Evolutionary conservation across 2,329 filamentous ascomycete genomes (phyloP).

Genomic region (Didymella sp.): DNA sequence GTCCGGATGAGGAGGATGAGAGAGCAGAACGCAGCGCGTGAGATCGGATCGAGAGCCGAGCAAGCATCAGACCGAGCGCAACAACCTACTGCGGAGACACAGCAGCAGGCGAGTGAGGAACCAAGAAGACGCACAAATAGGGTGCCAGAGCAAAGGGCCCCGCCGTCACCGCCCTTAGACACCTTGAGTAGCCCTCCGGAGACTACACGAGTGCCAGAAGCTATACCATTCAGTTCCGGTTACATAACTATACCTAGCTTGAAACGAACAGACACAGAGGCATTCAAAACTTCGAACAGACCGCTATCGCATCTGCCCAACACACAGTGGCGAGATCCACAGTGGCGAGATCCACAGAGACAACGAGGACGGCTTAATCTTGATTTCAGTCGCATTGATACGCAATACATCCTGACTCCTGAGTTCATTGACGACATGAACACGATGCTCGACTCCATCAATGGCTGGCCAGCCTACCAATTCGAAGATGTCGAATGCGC

Average conservation of each 20-base stretch:
- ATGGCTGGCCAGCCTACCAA: conserved; percentile 2
- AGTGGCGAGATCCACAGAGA: conserved; percentile 7
- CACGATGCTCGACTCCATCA: conserved; percentile 19
- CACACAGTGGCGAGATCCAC: conserved; percentile 2
- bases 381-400: conserved; percentile 12
- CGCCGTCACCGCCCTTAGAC: neutral
- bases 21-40: neutral
- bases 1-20: neutral
- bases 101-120: neutral
- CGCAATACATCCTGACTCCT: conserved; percentile 9
- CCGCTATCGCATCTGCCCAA: neutral
- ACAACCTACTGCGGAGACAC: neutral
- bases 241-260: neutral
- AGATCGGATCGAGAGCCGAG: neutral
- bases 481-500: conserved; percentile 6
- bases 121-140: neutral
- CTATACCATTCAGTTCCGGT: neutral
- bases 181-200: too few relatives aligned
- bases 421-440: conserved; percentile 22
- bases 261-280: neutral
- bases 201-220: neutral
- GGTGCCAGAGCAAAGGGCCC: neutral
- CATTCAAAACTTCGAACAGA: neutral
- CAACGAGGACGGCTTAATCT: conserved; percentile 1
- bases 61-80: neutral